Conservation (phyloP, 306 rosid species). For the Oemleria cerasiformis region DNA sequence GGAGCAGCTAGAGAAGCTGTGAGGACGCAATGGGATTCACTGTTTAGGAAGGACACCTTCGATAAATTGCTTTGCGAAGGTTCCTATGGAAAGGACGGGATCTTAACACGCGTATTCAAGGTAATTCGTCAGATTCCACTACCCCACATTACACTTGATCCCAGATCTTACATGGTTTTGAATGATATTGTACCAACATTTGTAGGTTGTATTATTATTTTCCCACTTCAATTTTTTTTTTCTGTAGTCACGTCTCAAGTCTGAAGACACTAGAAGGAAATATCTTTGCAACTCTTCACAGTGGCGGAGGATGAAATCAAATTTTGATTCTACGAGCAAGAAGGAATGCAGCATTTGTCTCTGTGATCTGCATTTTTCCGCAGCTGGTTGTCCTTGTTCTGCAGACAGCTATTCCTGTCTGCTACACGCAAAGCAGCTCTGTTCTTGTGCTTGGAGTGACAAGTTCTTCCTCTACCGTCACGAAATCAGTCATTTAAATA, state of each 20-base stretch:
- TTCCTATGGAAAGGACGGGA: conserved; percentile 47
- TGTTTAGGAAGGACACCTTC: conserved; percentile 37
- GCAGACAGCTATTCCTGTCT: conserved; percentile 65
- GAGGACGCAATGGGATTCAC: conserved; percentile 64
- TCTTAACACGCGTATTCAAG: conserved; percentile 50
- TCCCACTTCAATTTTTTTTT: too few relatives aligned
- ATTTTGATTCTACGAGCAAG: conserved; percentile 44
- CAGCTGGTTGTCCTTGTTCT: conserved; percentile 69
- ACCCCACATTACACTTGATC: conserved; percentile 7
- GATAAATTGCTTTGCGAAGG: conserved; percentile 46
- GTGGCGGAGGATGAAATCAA: conserved; percentile 44
- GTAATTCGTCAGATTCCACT: conserved; percentile 35
- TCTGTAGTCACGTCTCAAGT: conserved; percentile 55
- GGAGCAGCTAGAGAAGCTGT: conserved; percentile 83
- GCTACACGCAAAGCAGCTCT: conserved; percentile 69
- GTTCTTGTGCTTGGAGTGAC: conserved; percentile 70
- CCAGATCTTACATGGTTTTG: neutral
- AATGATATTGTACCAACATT: neutral
- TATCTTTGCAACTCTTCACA: conserved; percentile 48
- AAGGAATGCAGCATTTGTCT: conserved; percentile 77
- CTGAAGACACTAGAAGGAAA: conserved; percentile 57
- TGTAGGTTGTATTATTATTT: too few relatives aligned
- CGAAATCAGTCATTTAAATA: conserved; percentile 52
- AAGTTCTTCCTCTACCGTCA: conserved; percentile 55
- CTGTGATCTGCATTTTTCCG: conserved; percentile 69